These are phyloP conservation scores for Pholiota conissans DNA, from an alignment of 768 basidiomycete species.

Conservation along the genomic window DNA sequence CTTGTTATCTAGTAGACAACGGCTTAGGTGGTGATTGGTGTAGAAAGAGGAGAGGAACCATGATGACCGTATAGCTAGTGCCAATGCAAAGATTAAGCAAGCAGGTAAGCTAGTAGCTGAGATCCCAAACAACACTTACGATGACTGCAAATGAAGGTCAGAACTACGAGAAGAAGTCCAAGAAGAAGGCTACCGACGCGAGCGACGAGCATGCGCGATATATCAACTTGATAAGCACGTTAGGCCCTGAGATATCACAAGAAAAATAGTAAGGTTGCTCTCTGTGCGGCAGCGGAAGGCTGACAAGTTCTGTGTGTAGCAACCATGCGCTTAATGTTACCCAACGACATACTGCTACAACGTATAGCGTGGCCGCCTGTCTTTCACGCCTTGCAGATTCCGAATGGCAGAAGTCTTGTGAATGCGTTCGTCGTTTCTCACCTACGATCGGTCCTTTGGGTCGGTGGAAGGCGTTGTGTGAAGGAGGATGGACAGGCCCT, in stretches of 20 bases:
- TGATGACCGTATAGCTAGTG: conserved; percentile 65
- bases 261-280: conserved; percentile 68
- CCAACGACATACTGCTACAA: conserved; percentile 57
- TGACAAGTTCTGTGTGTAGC: conserved; percentile 36
- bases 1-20: not conserved
- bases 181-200: conserved; percentile 67
- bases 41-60: conserved; percentile 83
- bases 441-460: conserved; percentile 70
- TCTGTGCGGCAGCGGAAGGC: not conserved
- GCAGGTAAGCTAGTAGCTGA: conserved; percentile 46
- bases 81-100: conserved; percentile 76
- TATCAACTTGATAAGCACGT: conserved; percentile 65
- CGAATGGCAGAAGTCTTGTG: conserved; percentile 74
- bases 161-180: conserved; percentile 76
- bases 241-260: conserved; percentile 79
- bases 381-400: conserved; percentile 75
- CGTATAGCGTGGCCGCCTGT: conserved; percentile 61
- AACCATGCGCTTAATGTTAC: conserved; percentile 66
- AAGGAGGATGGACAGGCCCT: conserved; percentile 68
- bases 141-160: conserved; percentile 46
- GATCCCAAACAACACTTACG: not conserved
- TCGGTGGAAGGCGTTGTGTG: conserved; percentile 73
- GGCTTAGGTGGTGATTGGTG: not conserved
- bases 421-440: conserved; percentile 66
- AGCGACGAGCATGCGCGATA: conserved; percentile 78